phyloP scores from a whole-genome alignment of 2,329 filamentous ascomycete species.

The Xylaria arbuscula region DNA sequence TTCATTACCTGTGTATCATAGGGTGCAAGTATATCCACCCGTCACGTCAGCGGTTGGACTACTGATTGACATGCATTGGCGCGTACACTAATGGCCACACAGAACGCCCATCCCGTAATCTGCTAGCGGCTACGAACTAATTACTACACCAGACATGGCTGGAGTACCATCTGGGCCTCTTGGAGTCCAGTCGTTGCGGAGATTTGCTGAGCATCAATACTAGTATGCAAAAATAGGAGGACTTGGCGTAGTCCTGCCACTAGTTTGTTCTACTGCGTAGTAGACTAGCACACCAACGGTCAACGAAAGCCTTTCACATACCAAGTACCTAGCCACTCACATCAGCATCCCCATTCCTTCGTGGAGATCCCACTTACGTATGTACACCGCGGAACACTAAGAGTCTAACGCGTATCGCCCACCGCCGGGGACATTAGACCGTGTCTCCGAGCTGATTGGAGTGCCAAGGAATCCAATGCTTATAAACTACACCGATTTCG shows the following conservation, averaged over 20 bases:
- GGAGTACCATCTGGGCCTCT: slow-evolving; percentile 4
- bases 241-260: slow-evolving; percentile 5
- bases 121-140: slow-evolving; percentile 11
- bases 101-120: slow-evolving; percentile 14
- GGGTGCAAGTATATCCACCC: slow-evolving; percentile 15
- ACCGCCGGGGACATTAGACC: slow-evolving; percentile 11
- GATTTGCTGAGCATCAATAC: neutral
- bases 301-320: slow-evolving; percentile 6
- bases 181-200: neutral
- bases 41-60: slow-evolving; percentile 21
- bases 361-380: neutral
- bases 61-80: slow-evolving; percentile 22
- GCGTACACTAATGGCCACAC: neutral
- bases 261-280: neutral
- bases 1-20: neutral
- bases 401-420: neutral
- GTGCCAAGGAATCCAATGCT: slow-evolving; percentile 25
- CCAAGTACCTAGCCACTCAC: slow-evolving; percentile 20
- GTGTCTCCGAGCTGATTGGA: slow-evolving; percentile 2
- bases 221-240: slow-evolving; percentile 1
- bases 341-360: slow-evolving; percentile 24
- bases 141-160: neutral
- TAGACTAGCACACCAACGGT: slow-evolving; percentile 1
- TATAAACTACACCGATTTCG: slow-evolving; percentile 34
- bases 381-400: neutral